Conservation (phyloP, 176 grass and related monocot genomes). For the Eragrostis nindensis region DNA sequence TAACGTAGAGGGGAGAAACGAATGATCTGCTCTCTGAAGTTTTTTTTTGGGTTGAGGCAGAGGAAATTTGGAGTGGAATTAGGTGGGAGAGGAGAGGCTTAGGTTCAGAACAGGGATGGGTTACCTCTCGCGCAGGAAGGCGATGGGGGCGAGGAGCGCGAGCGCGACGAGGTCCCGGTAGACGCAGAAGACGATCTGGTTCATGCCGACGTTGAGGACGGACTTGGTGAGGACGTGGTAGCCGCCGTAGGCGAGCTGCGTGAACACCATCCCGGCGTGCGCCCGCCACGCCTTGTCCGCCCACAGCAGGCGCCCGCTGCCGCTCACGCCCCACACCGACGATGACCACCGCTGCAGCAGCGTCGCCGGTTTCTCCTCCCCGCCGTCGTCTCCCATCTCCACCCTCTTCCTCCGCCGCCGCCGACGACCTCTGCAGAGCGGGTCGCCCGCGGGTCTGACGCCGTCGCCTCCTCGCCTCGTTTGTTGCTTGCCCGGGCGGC, state of each 20-base stretch:
- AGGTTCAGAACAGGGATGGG: too few relatives aligned
- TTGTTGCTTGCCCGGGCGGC: too few relatives aligned
- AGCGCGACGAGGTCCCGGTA: conserved; percentile 93
- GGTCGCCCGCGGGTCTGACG: too few relatives aligned
- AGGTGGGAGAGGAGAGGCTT: background rate
- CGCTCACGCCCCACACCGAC: conserved; percentile 50
- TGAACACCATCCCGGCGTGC: conserved; percentile 84
- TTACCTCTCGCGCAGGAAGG: conserved; percentile 72
- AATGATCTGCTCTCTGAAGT: background rate
- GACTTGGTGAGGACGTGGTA: conserved; percentile 99
- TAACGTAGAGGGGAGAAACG: too few relatives aligned
- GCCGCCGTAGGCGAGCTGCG: conserved; percentile 77
- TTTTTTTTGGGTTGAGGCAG: background rate
- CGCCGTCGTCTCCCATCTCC: background rate
- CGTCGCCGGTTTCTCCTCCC: conserved; percentile 36
- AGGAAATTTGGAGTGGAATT: background rate
- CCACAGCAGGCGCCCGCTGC: conserved; percentile 47
- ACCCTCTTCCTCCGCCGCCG: too few relatives aligned
- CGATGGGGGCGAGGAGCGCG: conserved; percentile 68
- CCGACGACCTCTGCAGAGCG: too few relatives aligned
- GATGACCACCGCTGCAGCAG: conserved; percentile 76
- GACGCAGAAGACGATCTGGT: conserved; percentile 94
- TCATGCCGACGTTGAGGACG: conserved; percentile 98
- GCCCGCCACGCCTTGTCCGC: conserved; percentile 72
- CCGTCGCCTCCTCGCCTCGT: too few relatives aligned